Base-by-base conservation (phyloP, 2,329 filamentous ascomycete genomes). In the Verticillium isaacii region DNA sequence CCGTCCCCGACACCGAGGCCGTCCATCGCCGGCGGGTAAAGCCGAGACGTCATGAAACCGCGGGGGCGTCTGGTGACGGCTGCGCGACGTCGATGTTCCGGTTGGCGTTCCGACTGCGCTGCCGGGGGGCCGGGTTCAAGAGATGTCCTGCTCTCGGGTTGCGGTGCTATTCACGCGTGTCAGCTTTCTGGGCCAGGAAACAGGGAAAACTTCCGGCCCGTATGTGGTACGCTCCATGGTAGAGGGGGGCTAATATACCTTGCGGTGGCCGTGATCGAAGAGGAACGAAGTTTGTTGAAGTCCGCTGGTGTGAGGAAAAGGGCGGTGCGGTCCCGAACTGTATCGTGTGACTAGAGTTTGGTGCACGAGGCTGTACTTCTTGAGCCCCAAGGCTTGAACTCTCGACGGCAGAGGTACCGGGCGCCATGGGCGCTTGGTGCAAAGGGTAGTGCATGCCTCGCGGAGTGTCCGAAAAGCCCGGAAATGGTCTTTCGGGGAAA, bases 311-410 rank as follows among this genome's bases (percentile, higher is more conserved):
- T n/a, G 63, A 25, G 41, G 61, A 57, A 7, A 61, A 63, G 4
- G 63, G 54, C 14, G 63, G 63, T 23, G 63, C 62, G 32, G 63
- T 63, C 39, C 63, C 63, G 34, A 65, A 65, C 57, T 65, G 63
- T n/a, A 65, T 64, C 29, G 57, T 58, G 55, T 50, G 19, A n/a
- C 45, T 57, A 11, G 57, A 58, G 34, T 45, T 50, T n/a, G n/a
- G 45, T 12, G 45, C n/a, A 50, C 45, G 45, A 11, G 45, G 11
- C 12, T 50, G 45, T 9, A 23, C n/a, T 50, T 50, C 45, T n/a
- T 50, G 45, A 2, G 19, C 9, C 12, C 45, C 45, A 14, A 11
- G 45, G 45, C 19, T 50, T 50, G 45, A 50, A 50, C 45, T 25
- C 19, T 50, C 45, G 8, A 23, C n/a, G 11, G 45, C 9, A n/a